Base-by-base conservation (phyloP, 2,329 filamentous ascomycete species). In the Fusarium caatingaense region DNA sequence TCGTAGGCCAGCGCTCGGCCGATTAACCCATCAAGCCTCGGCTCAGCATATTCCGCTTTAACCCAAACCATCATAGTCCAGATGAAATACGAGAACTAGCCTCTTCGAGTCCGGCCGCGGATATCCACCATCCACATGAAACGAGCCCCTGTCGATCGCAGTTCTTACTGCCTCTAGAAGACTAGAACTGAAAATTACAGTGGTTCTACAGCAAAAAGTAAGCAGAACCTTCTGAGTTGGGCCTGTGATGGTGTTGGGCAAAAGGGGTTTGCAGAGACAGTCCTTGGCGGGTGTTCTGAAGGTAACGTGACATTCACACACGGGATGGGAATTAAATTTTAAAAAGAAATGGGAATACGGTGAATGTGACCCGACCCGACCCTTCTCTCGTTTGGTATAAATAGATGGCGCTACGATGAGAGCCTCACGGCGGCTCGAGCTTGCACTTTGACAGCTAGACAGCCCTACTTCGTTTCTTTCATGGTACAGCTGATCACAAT, bases 121-220 rank as follows among this genome's bases (percentile, higher is more conserved):
- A 21, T 49, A 15, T 28, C 34, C 30, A 32, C 37, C 32, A 21
- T 42, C 25, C 61, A 66, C 63, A 66, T 66, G 63, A 66, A 66
- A 66, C 63, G 6, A 7, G 2, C 63, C 63, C 63, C 63, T 66
- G 63, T 41, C 63, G 61, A 66, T 66, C 61, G 30, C 9, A 12
- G 37, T 41, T 66, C 42, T 66, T 25, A 44, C 18, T 63, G 37
- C 7, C 53, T 61, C 56, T 20, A 21, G 48, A 51, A 15, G 25
- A 4, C 30, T 32, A 32, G 30, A 32, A 32, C 30, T 32, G 30
- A 37, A 20, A 37, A 37, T 21, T 28, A 11, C n/a, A 53, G 34
- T 32, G 45, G 27, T 27, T 23, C n/a, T 30, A 15, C 25, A 25
- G 48, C 25, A 45, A 25, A 32, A 13, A 28, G 9, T 23, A 47